These are phyloP conservation scores for Acer negundo DNA, from an alignment of 345 rosid genomes.

Conservation along the genomic window DNA sequence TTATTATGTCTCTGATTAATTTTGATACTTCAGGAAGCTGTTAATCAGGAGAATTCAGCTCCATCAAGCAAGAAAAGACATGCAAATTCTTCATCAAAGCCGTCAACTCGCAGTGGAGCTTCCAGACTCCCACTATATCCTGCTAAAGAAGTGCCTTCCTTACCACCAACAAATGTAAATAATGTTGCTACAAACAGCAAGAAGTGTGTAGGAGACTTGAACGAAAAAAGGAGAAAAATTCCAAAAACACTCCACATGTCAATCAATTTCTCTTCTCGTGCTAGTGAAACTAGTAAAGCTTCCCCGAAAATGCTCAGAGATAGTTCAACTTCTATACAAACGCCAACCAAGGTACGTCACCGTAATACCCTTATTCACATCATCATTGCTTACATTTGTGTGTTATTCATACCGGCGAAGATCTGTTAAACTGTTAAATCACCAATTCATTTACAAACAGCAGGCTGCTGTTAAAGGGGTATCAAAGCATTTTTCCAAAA, in stretches of 20 bases:
- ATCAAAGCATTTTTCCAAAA: slow-evolving; percentile 43
- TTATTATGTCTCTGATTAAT: slow-evolving; percentile 19
- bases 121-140: slow-evolving; percentile 32
- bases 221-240: slow-evolving; percentile 39
- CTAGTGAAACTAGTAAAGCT: slow-evolving; percentile 37
- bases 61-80: slow-evolving; percentile 43
- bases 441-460: slow-evolving; percentile 20
- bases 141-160: slow-evolving; percentile 31
- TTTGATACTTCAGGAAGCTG: slow-evolving; percentile 28
- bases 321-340: slow-evolving; percentile 30
- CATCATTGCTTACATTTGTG: not conserved
- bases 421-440: not conserved
- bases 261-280: slow-evolving; percentile 40
- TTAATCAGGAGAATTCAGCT: slow-evolving; percentile 32
- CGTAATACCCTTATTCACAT: not conserved
- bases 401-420: not conserved
- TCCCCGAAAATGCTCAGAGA: slow-evolving; percentile 39
- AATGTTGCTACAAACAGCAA: slow-evolving; percentile 20
- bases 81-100: slow-evolving; percentile 34
- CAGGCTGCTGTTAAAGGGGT: slow-evolving; percentile 50
- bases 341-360: slow-evolving; percentile 49
- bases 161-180: slow-evolving; percentile 34
- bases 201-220: slow-evolving; percentile 27
- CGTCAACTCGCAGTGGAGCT: slow-evolving; percentile 26
- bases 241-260: slow-evolving; percentile 50